phyloP scores from a whole-genome alignment of 2,329 filamentous ascomycete genomes.

The Arachnopeziza araneosa region DNA sequence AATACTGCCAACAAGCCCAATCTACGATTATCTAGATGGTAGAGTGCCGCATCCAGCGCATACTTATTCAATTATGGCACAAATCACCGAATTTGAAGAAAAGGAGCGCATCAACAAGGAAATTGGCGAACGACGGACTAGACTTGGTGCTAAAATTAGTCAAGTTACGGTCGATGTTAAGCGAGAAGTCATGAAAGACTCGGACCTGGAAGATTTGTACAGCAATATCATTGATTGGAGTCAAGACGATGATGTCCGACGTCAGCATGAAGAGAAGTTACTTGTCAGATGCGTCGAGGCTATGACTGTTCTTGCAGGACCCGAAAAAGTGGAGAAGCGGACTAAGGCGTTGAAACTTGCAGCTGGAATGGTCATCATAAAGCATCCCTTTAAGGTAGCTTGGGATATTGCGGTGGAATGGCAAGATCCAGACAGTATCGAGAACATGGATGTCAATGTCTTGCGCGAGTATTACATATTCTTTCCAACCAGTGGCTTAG shows the following conservation, averaged over 20 bases:
- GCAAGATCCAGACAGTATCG: conserved; percentile 69
- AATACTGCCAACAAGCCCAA: conserved; percentile 70
- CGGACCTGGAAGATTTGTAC: conserved; percentile 75
- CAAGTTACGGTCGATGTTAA: conserved; percentile 86
- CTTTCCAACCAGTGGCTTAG: conserved; percentile 79
- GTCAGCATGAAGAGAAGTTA: conserved; percentile 85
- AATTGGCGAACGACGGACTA: conserved; percentile 81
- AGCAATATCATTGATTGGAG: conserved; percentile 85
- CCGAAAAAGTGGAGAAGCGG: conserved; percentile 64
- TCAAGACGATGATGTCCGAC: conserved; percentile 75
- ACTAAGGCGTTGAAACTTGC: conserved; percentile 71
- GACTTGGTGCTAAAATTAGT: conserved; percentile 75
- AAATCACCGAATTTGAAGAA: conserved; percentile 80
- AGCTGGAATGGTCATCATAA: conserved; percentile 92
- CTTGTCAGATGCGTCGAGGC: conserved; percentile 75
- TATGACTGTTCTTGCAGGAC: conserved; percentile 59
- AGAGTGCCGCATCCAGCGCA: conserved; percentile 72
- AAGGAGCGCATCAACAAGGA: conserved; percentile 84
- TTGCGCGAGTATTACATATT: conserved; percentile 74
- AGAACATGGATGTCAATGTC: conserved; percentile 72
- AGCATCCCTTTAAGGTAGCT: conserved; percentile 80
- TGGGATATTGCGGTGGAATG: conserved; percentile 92
- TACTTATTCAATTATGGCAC: conserved; percentile 76
- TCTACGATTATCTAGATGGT: conserved; percentile 81
- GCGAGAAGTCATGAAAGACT: conserved; percentile 71